These are phyloP conservation scores for Pulveroboletus sp. DNA, from an alignment of 1,284 basidiomycete species.

Conservation along the genomic window DNA sequence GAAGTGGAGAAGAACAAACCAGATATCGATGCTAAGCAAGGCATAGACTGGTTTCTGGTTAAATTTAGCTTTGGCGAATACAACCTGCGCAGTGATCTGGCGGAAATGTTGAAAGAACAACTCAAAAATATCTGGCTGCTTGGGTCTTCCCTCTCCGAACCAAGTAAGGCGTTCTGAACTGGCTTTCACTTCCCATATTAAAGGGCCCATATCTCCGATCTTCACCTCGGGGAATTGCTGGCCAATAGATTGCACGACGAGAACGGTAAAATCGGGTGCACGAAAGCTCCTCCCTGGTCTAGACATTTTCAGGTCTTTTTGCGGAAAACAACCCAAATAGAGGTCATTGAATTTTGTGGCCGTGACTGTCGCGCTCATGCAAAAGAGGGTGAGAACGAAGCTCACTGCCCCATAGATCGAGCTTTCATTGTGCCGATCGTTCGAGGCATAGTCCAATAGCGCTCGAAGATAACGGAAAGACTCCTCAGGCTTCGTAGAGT, in stretches of 20 bases:
- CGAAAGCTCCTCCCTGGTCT: background rate
- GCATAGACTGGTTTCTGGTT: background rate
- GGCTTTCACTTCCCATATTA: background rate
- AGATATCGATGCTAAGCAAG: background rate
- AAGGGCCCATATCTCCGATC: background rate
- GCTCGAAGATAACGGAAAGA: background rate
- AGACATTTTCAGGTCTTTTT: background rate
- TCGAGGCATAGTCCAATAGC: background rate
- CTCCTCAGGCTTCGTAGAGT: background rate
- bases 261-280: background rate
- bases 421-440: background rate
- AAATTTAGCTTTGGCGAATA: background rate
- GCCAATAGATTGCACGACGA: background rate
- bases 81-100: background rate
- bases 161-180: background rate
- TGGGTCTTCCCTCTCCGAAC: background rate
- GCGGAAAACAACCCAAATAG: background rate
- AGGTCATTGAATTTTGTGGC: background rate
- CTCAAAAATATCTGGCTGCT: background rate
- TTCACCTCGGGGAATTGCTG: background rate
- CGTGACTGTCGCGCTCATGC: background rate
- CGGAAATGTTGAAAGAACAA: background rate
- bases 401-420: background rate
- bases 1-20: constrained; percentile 1
- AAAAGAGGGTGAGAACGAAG: background rate